These are phyloP conservation scores for Ogataea wickerhamii DNA, from an alignment of 805 yeast genomes.

Conservation along the genomic window DNA sequence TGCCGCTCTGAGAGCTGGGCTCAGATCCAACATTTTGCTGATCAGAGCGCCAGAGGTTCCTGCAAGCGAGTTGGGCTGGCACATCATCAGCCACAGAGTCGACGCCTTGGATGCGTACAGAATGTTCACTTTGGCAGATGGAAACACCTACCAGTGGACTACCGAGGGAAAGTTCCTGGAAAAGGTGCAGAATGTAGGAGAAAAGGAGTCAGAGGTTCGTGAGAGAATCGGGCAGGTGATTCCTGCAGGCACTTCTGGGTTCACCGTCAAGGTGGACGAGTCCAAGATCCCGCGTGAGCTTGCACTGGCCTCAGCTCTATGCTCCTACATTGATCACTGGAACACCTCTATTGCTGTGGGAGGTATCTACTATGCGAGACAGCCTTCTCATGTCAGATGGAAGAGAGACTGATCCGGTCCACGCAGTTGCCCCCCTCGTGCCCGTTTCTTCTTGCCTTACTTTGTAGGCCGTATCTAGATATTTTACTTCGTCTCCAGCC, in stretches of 20 bases:
- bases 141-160: slow-evolving; percentile 64
- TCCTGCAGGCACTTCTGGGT: slow-evolving; percentile 52
- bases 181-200: slow-evolving; percentile 55
- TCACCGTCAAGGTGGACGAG: slow-evolving; percentile 53
- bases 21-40: slow-evolving; percentile 54
- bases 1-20: slow-evolving; percentile 57
- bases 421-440: no score
- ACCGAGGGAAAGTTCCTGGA: slow-evolving; percentile 55
- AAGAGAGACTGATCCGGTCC: slow-evolving; percentile 42
- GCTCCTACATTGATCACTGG: slow-evolving; percentile 66
- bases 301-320: slow-evolving; percentile 57
- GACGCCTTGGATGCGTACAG: slow-evolving; percentile 61
- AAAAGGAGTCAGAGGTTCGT: slow-evolving; percentile 60
- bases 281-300: slow-evolving; percentile 52
- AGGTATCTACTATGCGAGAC: slow-evolving; percentile 59
- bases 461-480: no score
- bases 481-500: no score
- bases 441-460: no score
- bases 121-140: slow-evolving; percentile 58
- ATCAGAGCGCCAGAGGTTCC: slow-evolving; percentile 49
- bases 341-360: slow-evolving; percentile 57
- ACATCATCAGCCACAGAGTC: slow-evolving; percentile 53
- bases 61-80: slow-evolving; percentile 61
- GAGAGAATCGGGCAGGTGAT: slow-evolving; percentile 59
- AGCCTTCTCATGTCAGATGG: slow-evolving; percentile 50